Base-by-base conservation (phyloP, 140 eudicot species). In the Flaveria floridana region DNA sequence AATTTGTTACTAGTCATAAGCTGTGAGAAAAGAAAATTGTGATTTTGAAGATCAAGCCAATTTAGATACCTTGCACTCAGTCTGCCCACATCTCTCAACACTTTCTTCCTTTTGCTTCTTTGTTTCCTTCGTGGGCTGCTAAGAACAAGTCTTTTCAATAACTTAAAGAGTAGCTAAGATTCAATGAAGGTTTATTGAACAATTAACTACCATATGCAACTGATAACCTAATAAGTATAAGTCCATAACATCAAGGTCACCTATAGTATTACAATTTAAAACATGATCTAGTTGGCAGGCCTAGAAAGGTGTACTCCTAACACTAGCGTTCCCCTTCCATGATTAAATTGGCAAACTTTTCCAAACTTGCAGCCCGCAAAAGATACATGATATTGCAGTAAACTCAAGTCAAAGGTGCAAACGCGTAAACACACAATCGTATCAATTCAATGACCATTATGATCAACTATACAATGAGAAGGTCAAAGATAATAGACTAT, bases 341-440 rank as follows among this genome's bases (percentile, higher is more conserved):
- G 98, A 73, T 53, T 85, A 68, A 34, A 89, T 81, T 84, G 88
- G 80, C 97, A 93, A 73, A 89, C 77, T 61, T 86, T 88, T 23
- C 97, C 97, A 63, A 59, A 80, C 81, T 85, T 93, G 86, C 97
- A 93, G 9, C 96, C 98, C 3, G 72, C 93, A 21, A 89, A 53
- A 66, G 91, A 80, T 76, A 78, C 58, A 78, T 80, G 81, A 77
- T 81, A 93, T 96, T 88, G 97, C 93, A 85, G 64, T 20, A 55
- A 75, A 69, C 70, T 6, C 66, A 55, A 28, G 68, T 62, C 68
- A 76, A 13, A 12, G 55, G 56, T 50, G 30, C 56, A 73, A 79
- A 57, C 42, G 59, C 59, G 73, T 75, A 56, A 28, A 65, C 67
- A 71, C 46, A 28, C 46, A 63, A 63, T 67, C 15, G 48, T 14